A percentile compares a stretch with the other conserved stretches of the same genome.
phyloP scores from a whole-genome alignment of 2,329 filamentous ascomycete species.

The Alternaria sp. region DNA sequence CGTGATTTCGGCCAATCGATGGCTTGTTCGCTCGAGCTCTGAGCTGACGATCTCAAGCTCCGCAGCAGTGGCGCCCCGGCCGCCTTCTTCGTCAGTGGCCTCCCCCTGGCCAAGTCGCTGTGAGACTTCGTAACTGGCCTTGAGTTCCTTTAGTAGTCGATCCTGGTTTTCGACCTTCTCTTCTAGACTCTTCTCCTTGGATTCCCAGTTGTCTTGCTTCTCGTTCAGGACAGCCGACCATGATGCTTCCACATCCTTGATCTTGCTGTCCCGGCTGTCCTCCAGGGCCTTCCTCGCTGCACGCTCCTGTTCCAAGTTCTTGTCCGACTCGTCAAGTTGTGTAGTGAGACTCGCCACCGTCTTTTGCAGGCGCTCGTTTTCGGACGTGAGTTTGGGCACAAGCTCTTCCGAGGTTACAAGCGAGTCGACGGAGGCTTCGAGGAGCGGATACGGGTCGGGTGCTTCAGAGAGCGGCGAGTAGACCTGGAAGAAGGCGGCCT shows the following conservation, averaged over 20 bases:
- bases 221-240: constrained; percentile 91
- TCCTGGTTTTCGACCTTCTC: constrained; percentile 97
- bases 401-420: constrained; percentile 92
- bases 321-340: constrained; percentile 85
- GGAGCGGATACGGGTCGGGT: constrained; percentile 92
- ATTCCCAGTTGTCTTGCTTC: constrained; percentile 95
- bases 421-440: constrained; percentile 95
- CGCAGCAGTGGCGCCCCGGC: constrained; percentile 77
- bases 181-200: constrained; percentile 88
- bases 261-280: constrained; percentile 76
- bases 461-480: constrained; percentile 95
- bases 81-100: constrained; percentile 64
- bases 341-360: constrained; percentile 77
- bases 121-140: constrained; percentile 95
- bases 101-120: constrained; percentile 83
- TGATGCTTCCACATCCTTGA: constrained; percentile 88
- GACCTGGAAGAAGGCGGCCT: constrained; percentile 89
- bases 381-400: constrained; percentile 84
- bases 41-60: constrained; percentile 94
- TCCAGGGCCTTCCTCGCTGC: constrained; percentile 77
- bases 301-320: constrained; percentile 79
- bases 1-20: constrained; percentile 87
- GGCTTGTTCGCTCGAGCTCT: constrained; percentile 88
- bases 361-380: constrained; percentile 86
- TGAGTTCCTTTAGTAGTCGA: constrained; percentile 88